Evolutionary conservation across 139 green algal species (phyloP), one percentile per base, ranked within the genome.

Genomic region (Tetraselmis striata): DNA sequence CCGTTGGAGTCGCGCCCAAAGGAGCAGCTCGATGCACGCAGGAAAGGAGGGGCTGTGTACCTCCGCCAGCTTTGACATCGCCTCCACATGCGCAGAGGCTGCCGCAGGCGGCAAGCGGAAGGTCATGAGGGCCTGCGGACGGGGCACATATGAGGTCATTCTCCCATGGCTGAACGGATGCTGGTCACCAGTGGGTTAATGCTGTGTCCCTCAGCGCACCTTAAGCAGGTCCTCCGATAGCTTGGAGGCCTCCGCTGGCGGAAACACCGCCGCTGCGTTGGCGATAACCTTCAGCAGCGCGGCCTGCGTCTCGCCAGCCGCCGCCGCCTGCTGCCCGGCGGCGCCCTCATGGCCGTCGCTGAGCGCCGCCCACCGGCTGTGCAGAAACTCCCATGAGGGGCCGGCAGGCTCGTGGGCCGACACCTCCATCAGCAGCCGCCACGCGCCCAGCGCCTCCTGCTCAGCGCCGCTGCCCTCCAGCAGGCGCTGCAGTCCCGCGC

Each of bases 371-470:
- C 89, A 95, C 27, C 82, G 80, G 25, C 85, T 83, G 82, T 93
- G 84, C 78, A 96, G 88, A 80, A 96, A 96, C 76, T 89, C 77
- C 93, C 93, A 96, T 30, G 84, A 94, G 28, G 90, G 86, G 0
- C 92, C 92, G 23, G 77, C 29, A 0, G 91, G 81, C 26, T 92
- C 90, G 45, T 89, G 85, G 0, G 80, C 85, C 2, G 92, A 84
- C 1, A 95, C 81, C 80, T 93, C 88, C 28, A 81, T 83, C 27
- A 95, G 85, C 80, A 95, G 76, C 32, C 89, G 80, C 91, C 91
- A 95, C 1, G 87, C 87, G 23, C 92, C 92, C 2, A 81, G 25
- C n/a, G 77, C 84, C 24, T 28, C 76, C 26, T 59, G 26, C 27
- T 5, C 29, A 5, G 5, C 45, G 5, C 11, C 45, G 11, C 45